Evolutionary conservation across 768 basidiomycete species (phyloP).

Genomic region (Xerocomus spinulosus): DNA sequence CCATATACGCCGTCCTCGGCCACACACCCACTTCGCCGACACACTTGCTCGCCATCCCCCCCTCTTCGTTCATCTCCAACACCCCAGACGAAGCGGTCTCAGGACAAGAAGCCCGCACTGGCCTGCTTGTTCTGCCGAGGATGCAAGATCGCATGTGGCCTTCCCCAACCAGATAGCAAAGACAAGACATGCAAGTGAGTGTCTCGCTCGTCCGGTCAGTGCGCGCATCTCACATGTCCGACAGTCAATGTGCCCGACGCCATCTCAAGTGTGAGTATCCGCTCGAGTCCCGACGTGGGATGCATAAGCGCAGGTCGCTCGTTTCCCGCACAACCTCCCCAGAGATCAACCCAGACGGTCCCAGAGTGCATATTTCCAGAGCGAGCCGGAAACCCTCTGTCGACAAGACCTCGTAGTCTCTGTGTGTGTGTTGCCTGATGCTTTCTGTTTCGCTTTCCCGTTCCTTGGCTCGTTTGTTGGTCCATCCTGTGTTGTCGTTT

Average conservation of each 20-base stretch:
- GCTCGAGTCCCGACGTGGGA: conserved; percentile 62
- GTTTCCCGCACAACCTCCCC: conserved; percentile 29
- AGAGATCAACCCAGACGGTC: conserved; percentile 22
- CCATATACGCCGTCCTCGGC: conserved; percentile 11
- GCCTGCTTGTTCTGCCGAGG: conserved; percentile 66
- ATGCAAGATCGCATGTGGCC: conserved; percentile 66
- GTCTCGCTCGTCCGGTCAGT: too few species aligned
- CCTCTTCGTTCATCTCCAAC: conserved; percentile 18
- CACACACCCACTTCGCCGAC: conserved; percentile 20
- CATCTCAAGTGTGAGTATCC: conserved; percentile 70
- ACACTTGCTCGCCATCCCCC: conserved; percentile 27
- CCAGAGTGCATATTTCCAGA: conserved; percentile 22
- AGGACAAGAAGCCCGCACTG: conserved; percentile 54
- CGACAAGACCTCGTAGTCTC: conserved; percentile 24
- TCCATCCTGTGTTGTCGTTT: too few species aligned
- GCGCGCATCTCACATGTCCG: neutral
- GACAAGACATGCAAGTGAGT: conserved; percentile 64
- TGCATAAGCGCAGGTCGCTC: conserved; percentile 44
- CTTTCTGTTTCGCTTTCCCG: too few species aligned
- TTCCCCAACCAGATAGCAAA: conserved; percentile 47
- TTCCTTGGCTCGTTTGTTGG: too few species aligned
- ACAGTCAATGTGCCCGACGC: conserved; percentile 68
- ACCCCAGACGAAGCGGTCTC: conserved; percentile 21
- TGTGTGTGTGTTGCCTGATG: too few species aligned
- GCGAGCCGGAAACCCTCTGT: conserved; percentile 26